A percentile compares a stretch with the other conserved stretches of the same genome.
These are phyloP conservation scores for Pelargonium myrrhifolium DNA, from an alignment of 441 rosid genomes.

Conservation along the genomic window DNA sequence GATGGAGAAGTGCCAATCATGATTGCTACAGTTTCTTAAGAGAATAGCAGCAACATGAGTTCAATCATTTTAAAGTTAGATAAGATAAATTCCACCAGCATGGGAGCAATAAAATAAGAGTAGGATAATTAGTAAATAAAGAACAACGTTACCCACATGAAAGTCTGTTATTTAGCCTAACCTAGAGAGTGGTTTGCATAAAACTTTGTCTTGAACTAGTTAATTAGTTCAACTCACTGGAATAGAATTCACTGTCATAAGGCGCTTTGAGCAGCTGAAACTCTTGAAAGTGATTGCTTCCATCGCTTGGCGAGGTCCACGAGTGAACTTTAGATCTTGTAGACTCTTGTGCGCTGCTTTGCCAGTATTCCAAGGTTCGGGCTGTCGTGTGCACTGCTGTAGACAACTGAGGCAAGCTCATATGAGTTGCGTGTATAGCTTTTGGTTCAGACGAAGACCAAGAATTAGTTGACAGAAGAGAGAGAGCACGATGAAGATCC, in stretches of 20 bases:
- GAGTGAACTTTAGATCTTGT: conserved; percentile 26
- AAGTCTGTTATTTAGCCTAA: too few species aligned
- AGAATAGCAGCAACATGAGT: too few species aligned
- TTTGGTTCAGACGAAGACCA: conserved; percentile 47
- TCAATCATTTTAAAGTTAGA: too few species aligned
- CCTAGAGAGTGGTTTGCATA: too few species aligned
- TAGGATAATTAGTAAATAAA: too few species aligned
- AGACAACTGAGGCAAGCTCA: conserved; percentile 35
- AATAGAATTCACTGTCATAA: conserved; percentile 37
- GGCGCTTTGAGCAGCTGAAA: conserved; percentile 34
- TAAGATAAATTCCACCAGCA: too few species aligned
- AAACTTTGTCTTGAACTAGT: too few species aligned
- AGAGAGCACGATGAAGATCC: conserved; percentile 90
- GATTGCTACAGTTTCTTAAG: too few species aligned
- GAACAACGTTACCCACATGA: too few species aligned
- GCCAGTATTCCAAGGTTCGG: conserved; percentile 43
- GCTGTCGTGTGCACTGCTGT: conserved; percentile 20
- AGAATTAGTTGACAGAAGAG: conserved; percentile 95
- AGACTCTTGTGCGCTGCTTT: conserved; percentile 28
- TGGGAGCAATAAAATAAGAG: too few species aligned
- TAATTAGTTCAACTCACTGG: conserved; percentile 33
- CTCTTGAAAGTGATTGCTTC: conserved; percentile 38
- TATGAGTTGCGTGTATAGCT: conserved; percentile 21
- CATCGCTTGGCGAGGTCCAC: conserved; percentile 24
- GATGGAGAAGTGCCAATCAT: too few species aligned